phyloP scores from a whole-genome alignment of 2,329 filamentous ascomycete species.

The Calonectria pteridis region DNA sequence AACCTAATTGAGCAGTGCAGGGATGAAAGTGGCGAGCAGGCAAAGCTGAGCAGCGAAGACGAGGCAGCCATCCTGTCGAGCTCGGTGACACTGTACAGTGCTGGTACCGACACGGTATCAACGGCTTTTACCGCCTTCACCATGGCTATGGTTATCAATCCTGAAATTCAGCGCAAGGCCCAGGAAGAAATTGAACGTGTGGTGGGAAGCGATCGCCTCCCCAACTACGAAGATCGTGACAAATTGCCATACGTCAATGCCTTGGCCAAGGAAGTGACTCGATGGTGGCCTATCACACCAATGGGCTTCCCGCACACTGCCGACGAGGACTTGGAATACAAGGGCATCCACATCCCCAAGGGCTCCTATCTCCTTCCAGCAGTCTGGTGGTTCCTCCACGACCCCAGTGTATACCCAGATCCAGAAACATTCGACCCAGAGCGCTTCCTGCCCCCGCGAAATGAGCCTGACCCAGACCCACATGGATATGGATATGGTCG shows the following conservation, averaged over 20 bases:
- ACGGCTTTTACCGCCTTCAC: not conserved
- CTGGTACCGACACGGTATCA: not conserved
- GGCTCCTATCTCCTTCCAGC: slow-evolving; percentile 22
- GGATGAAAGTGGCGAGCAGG: not conserved
- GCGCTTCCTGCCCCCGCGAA: slow-evolving; percentile 26
- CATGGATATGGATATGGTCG: slow-evolving; percentile 53
- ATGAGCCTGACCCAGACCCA: slow-evolving; percentile 44
- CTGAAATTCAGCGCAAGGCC: slow-evolving; percentile 34
- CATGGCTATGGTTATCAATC: slow-evolving; percentile 31
- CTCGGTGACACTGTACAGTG: not conserved
- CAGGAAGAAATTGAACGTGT: slow-evolving; percentile 38
- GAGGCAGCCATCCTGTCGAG: not conserved
- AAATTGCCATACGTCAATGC: slow-evolving; percentile 45
- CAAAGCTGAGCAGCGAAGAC: not conserved
- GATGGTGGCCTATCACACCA: slow-evolving; percentile 51
- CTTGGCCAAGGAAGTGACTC: slow-evolving; percentile 49
- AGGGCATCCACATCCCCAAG: slow-evolving; percentile 29
- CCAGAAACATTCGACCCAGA: slow-evolving; percentile 19
- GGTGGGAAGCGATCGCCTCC: slow-evolving; percentile 43
- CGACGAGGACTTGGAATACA: slow-evolving; percentile 15
- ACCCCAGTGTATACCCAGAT: slow-evolving; percentile 3
- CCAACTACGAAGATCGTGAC: slow-evolving; percentile 37
- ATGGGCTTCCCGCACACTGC: not conserved
- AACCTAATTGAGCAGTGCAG: not conserved
- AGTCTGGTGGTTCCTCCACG: slow-evolving; percentile 22